phyloP scores from a whole-genome alignment of 805 yeast species.

The Metschnikowia cerradonensis region DNA sequence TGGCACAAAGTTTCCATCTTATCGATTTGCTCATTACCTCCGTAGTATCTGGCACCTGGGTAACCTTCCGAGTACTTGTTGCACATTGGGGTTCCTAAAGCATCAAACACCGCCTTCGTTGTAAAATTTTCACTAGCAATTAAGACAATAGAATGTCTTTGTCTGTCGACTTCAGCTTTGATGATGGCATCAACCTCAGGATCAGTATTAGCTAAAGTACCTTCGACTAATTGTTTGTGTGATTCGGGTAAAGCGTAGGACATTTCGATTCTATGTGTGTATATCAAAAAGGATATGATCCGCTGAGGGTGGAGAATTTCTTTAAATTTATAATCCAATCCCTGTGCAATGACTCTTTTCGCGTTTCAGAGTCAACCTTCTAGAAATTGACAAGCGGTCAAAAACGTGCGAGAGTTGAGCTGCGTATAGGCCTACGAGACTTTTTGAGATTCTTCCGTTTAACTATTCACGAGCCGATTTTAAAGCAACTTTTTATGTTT shows the following conservation, averaged over 20 bases:
- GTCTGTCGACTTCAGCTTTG: conserved; percentile 82
- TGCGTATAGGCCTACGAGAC: neutral
- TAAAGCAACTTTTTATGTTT: neutral
- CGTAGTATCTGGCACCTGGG: conserved; percentile 98
- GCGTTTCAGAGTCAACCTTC: conserved; percentile 5
- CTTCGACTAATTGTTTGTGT: conserved; percentile 53
- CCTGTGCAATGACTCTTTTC: conserved; percentile 12
- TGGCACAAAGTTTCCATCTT: conserved; percentile 90
- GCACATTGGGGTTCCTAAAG: conserved; percentile 95
- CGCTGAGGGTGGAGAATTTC: neutral
- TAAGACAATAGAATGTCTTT: conserved; percentile 86
- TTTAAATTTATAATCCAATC: neutral
- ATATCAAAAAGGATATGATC: neutral
- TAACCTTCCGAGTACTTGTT: conserved; percentile 99
- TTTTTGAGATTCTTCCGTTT: neutral
- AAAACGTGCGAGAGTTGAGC: neutral
- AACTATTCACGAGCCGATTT: neutral
- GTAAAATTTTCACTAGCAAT: conserved; percentile 98
- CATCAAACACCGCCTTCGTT: conserved; percentile 91
- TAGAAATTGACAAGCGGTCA: neutral
- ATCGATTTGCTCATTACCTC: conserved; percentile 97
- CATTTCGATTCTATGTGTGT: conserved; percentile 20
- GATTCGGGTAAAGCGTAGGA: conserved; percentile 46
- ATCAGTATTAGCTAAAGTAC: conserved; percentile 63
- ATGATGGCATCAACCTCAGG: conserved; percentile 75